Conservation (phyloP, 306 rosid genomes). For the Echinosophora koreensis region DNA sequence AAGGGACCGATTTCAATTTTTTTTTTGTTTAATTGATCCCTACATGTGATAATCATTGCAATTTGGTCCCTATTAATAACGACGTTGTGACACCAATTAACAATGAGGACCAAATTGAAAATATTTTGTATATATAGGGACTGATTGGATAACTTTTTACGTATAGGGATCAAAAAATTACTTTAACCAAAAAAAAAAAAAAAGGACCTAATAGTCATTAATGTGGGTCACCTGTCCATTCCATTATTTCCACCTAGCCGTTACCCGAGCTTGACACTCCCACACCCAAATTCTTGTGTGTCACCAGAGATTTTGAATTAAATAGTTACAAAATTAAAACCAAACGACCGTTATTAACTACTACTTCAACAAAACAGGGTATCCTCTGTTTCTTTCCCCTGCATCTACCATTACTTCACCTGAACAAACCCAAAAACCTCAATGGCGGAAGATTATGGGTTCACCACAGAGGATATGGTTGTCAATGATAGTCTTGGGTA, state of each 20-base stretch:
- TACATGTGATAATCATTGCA: too few relatives aligned
- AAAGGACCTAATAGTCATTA: background rate
- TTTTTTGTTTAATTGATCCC: too few relatives aligned
- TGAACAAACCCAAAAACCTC: slow-evolving; percentile 10
- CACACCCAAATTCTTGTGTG: slow-evolving; percentile 35
- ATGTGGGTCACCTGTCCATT: slow-evolving; percentile 5
- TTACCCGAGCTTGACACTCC: slow-evolving; percentile 38
- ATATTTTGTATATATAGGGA: too few relatives aligned
- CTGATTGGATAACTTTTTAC: too few relatives aligned
- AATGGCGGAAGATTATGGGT: slow-evolving; percentile 69
- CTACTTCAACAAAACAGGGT: slow-evolving; percentile 39
- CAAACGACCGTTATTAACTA: slow-evolving; percentile 66
- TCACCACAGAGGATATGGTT: slow-evolving; percentile 67
- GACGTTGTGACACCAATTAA: too few relatives aligned
- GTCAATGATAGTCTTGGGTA: slow-evolving; percentile 76
- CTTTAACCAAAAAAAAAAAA: too few relatives aligned
- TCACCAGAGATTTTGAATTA: slow-evolving; percentile 39
- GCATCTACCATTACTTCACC: background rate
- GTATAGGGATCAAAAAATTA: too few relatives aligned
- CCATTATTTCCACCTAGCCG: slow-evolving; percentile 58
- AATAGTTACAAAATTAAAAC: background rate
- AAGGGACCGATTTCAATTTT: too few relatives aligned
- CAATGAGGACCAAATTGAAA: too few relatives aligned
- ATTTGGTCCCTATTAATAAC: too few relatives aligned
- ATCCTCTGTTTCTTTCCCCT: slow-evolving; percentile 33